Evolutionary conservation across 805 yeast species (phyloP).

Genomic region (Ogataea salicorniae): DNA sequence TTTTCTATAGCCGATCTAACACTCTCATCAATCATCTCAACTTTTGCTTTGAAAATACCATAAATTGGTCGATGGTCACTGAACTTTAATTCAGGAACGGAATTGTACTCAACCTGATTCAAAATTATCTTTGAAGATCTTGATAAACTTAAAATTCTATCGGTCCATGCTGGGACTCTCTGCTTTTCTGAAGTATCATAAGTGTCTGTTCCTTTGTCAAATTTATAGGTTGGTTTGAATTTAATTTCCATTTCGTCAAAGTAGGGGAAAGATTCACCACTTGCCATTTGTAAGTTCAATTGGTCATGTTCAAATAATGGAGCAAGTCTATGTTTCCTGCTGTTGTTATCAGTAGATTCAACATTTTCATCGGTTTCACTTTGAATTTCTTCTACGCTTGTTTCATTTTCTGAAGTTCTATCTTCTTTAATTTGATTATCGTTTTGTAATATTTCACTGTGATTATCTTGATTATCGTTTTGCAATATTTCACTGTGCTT

Average conservation of each 20-base stretch:
- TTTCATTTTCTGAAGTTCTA: too few species aligned
- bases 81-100: conserved; percentile 51
- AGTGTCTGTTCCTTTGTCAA: conserved; percentile 73
- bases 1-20: conserved; percentile 45
- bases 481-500: not conserved
- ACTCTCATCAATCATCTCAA: conserved; percentile 60
- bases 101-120: conserved; percentile 54
- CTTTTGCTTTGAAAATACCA: conserved; percentile 60
- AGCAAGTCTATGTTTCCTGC: too few species aligned
- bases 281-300: conserved; percentile 65
- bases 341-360: too few species aligned
- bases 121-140: conserved; percentile 53
- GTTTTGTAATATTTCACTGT: not conserved
- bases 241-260: conserved; percentile 75
- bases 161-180: conserved; percentile 98
- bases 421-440: too few species aligned
- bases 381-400: too few species aligned
- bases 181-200: conserved; percentile 91
- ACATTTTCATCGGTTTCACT: too few species aligned
- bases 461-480: not conserved
- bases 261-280: conserved; percentile 73
- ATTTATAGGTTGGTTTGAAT: conserved; percentile 92
- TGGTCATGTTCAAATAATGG: conserved; percentile 69
- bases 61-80: conserved; percentile 92
- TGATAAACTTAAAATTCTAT: conserved; percentile 62